Evolutionary conservation across 1,284 basidiomycete genomes (phyloP).

Genomic region (Singerocomus rubriflavus): DNA sequence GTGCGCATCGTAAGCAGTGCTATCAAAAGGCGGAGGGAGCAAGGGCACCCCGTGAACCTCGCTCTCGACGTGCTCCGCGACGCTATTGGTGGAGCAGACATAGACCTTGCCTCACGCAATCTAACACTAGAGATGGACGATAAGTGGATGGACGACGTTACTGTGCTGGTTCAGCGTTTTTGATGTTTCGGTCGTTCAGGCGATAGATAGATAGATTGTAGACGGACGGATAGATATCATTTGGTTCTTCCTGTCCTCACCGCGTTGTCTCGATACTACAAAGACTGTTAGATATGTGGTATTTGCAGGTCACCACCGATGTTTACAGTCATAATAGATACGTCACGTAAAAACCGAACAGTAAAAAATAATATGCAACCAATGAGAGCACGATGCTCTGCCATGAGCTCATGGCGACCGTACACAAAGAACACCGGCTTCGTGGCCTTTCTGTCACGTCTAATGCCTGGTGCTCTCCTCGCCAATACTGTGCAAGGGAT

Average conservation of each 20-base stretch:
- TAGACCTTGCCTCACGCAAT: slow-evolving; percentile 49
- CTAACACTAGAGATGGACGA: slow-evolving; percentile 62
- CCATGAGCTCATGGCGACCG: not conserved
- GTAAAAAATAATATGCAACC: slow-evolving; percentile 13
- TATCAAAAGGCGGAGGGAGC: slow-evolving; percentile 19
- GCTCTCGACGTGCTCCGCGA: slow-evolving; percentile 55
- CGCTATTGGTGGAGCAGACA: slow-evolving; percentile 54
- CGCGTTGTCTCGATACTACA: not conserved
- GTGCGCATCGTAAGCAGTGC: slow-evolving; percentile 35
- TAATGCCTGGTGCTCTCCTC: slow-evolving; percentile 19
- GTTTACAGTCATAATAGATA: slow-evolving; percentile 13
- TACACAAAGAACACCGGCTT: not conserved
- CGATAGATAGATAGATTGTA: slow-evolving; percentile 6
- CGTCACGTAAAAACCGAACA: slow-evolving; percentile 13
- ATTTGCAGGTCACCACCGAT: slow-evolving; percentile 7
- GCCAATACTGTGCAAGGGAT: slow-evolving; percentile 4
- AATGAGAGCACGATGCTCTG: not conserved
- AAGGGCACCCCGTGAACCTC: slow-evolving; percentile 34
- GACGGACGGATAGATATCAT: not conserved
- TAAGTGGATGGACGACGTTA: slow-evolving; percentile 72
- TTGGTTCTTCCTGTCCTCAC: not conserved
- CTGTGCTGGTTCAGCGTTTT: slow-evolving; percentile 49
- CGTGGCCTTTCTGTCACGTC: not conserved
- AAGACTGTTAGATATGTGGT: slow-evolving; percentile 6
- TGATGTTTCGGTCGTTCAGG: slow-evolving; percentile 13